Base-by-base conservation (phyloP, 768 basidiomycete species). In the Lenzites betulinus region DNA sequence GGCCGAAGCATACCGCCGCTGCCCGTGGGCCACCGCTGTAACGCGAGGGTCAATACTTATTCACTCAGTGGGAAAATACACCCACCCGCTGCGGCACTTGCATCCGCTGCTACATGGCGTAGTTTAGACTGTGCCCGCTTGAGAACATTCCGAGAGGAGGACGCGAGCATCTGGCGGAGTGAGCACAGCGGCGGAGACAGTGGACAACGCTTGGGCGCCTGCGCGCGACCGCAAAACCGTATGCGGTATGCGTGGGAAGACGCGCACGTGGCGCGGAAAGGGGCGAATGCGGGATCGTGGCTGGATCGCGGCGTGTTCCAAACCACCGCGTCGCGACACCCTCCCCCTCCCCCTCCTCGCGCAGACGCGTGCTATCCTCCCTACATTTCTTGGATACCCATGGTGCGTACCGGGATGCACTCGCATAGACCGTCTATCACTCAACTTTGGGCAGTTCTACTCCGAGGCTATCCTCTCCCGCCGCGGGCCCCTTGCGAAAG, bases 401-500 rank as follows among this genome's bases (percentile, higher is more conserved):
- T 70, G 69, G 69, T 70, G 33, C 8, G 54, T 39, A 33, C 44
- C 46, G 7, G 16, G 1, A 2, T 26, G 2, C 33, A 23, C 33
- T 18, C 15, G 2, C 7, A 22, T 13, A 18, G 35, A 5, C 42
- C n/a, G 3, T 13, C 33, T 15, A 5, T 53, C 1, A 36, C 48
- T 18, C 26, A 16, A 2, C 25, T 51, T 11, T 25, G 3, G 35
- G 9, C 58, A 92, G 92, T 95, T 95, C 74, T 95, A 93, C 72
- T 94, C 93, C 51, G 94, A 97, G 72, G 88, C 93, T 36, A 93
- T 98, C 74, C 83, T 97, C 66, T 93, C 93, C 47, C 89, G 94
- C 67, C 89, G 93, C 57, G 95, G 96, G 44, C 93, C 96, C 3
- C 80, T 99, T 39, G 96, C 94, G 36, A 93, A 89, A 78, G 94